phyloP scores from a whole-genome alignment of 345 rosid species.

The Sonneratia caseolaris region DNA sequence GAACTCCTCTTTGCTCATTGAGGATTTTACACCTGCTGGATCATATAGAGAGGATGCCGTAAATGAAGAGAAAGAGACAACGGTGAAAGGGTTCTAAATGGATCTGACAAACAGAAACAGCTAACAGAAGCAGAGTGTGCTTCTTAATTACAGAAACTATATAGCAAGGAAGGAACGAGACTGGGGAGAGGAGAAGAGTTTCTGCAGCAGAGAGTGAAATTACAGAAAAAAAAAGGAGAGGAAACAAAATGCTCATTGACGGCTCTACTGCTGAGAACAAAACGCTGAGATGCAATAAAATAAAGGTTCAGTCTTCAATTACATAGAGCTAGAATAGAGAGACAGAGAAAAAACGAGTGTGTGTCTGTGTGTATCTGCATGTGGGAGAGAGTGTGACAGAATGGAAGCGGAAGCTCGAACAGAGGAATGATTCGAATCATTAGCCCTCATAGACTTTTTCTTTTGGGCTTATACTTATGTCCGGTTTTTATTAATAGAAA shows the following conservation, averaged over 20 bases:
- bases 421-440: too few species aligned
- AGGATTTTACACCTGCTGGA: background rate
- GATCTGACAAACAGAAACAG: conserved; percentile 11
- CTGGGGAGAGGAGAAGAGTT: background rate
- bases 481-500: too few species aligned
- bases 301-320: conserved; percentile 8
- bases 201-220: background rate
- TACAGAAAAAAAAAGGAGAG: conserved; percentile 5
- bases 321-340: conserved; percentile 7
- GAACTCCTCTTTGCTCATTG: conserved; percentile 95
- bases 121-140: background rate
- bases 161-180: background rate
- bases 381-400: conserved; percentile 13
- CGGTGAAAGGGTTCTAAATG: background rate
- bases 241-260: conserved; percentile 3
- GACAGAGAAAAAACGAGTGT: background rate
- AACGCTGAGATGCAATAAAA: conserved; percentile 1
- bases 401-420: too few species aligned
- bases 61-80: background rate
- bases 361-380: background rate
- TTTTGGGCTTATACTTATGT: too few species aligned
- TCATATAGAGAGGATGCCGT: background rate
- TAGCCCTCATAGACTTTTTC: too few species aligned
- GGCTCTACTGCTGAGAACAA: conserved; percentile 4
- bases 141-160: background rate